phyloP scores from a whole-genome alignment of 2,329 filamentous ascomycete species.

The Aspergillus japonicus region DNA sequence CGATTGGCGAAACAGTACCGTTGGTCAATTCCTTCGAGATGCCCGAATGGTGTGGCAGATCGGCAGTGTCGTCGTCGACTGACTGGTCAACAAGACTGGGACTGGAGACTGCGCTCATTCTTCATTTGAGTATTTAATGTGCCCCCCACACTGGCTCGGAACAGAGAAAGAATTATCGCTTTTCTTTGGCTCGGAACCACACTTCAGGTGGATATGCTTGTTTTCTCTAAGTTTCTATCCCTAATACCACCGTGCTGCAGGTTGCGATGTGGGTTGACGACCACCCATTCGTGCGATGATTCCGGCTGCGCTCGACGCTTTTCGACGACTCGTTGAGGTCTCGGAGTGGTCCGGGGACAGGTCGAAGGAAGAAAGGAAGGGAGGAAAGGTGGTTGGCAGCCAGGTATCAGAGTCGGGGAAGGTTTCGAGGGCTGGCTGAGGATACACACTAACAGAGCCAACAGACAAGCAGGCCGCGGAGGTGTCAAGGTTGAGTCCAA shows the following conservation, averaged over 20 bases:
- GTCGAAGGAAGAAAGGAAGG: neutral
- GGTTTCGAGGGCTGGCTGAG: neutral
- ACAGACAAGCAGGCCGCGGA: neutral
- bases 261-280: neutral
- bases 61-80: conserved; percentile 25
- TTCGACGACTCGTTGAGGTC: neutral
- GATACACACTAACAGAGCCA: neutral
- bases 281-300: conserved; percentile 4
- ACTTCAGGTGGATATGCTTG: neutral
- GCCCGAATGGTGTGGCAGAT: conserved; percentile 14
- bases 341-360: neutral
- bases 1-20: conserved; percentile 7
- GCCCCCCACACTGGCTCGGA: neutral
- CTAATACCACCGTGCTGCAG: conserved; percentile 6
- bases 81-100: conserved; percentile 26
- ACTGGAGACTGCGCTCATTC: conserved; percentile 33
- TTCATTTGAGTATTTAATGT: conserved; percentile 22
- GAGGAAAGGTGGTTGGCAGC: neutral
- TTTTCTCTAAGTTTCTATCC: neutral
- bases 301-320: neutral
- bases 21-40: conserved; percentile 13
- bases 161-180: neutral
- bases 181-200: conserved; percentile 1
- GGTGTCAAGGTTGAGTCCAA: neutral
- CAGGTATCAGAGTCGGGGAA: neutral